Conservation (phyloP, 306 rosid species). For the Acacia melanoxylon region DNA sequence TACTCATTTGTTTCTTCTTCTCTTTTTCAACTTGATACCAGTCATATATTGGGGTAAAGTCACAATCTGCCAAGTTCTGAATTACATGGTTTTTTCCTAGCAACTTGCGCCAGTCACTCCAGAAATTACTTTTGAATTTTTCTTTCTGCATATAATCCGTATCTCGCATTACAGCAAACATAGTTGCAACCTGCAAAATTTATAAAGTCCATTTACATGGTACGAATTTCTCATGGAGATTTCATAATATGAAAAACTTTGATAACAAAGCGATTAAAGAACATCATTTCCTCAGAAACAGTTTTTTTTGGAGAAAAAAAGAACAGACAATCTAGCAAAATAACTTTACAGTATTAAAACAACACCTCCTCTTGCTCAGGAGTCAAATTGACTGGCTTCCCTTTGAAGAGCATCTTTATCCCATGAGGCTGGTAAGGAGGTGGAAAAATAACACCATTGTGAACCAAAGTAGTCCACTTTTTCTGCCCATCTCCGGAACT, state of each 20-base stretch:
- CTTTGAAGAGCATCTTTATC: slow-evolving; percentile 76
- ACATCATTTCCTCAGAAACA: not conserved
- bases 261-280: not conserved
- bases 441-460: slow-evolving; percentile 96
- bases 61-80: slow-evolving; percentile 89
- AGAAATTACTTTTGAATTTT: slow-evolving; percentile 86
- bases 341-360: slow-evolving; percentile 15
- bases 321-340: not conserved
- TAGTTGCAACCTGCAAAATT: slow-evolving; percentile 85
- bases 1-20: slow-evolving; percentile 86
- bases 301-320: not conserved
- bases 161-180: slow-evolving; percentile 97
- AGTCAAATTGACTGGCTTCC: slow-evolving; percentile 76
- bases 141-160: slow-evolving; percentile 89
- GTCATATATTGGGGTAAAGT: slow-evolving; percentile 92
- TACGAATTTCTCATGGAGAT: not conserved
- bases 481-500: slow-evolving; percentile 94
- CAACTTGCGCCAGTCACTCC: slow-evolving; percentile 93
- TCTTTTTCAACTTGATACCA: slow-evolving; percentile 90
- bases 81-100: slow-evolving; percentile 87
- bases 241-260: not conserved
- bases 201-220: slow-evolving; percentile 18
- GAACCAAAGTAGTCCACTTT: slow-evolving; percentile 91
- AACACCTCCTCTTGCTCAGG: slow-evolving; percentile 92
- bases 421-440: slow-evolving; percentile 83